Conservation (phyloP, 129 eudicot genomes). For the Flaveria linearis region DNA sequence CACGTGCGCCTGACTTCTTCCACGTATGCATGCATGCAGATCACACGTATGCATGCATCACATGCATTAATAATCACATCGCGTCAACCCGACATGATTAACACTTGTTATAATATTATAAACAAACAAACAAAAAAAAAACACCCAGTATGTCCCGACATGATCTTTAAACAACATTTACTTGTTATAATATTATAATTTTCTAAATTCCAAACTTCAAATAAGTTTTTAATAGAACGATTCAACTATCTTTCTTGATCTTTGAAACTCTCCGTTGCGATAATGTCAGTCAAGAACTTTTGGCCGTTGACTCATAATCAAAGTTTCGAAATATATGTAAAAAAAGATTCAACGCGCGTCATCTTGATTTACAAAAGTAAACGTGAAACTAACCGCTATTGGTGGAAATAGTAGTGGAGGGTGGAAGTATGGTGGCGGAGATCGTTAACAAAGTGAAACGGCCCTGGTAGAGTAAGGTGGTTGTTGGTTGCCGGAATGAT, state of each 20-base stretch:
- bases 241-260: background rate
- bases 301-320: background rate
- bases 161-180: too few relatives aligned
- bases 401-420: background rate
- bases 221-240: background rate
- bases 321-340: background rate
- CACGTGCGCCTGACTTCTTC: too few relatives aligned
- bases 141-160: too few relatives aligned
- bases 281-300: background rate
- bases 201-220: background rate
- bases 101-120: too few relatives aligned
- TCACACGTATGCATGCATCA: too few relatives aligned
- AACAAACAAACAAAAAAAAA: too few relatives aligned
- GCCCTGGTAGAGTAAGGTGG: constrained; percentile 51
- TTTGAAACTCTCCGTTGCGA: background rate
- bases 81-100: too few relatives aligned
- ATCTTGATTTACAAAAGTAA: too few relatives aligned
- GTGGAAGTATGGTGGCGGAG: constrained; percentile 55
- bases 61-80: too few relatives aligned
- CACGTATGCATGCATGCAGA: too few relatives aligned
- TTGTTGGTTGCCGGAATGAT: constrained; percentile 54
- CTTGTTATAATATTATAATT: too few relatives aligned
- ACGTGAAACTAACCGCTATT: constrained; percentile 11
- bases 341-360: too few relatives aligned
- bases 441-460: constrained; percentile 56